A percentile compares a stretch with the other conserved stretches of the same genome.
Evolutionary conservation across 2,329 filamentous ascomycete species (phyloP).

Genomic region (Lachnellula suecica): DNA sequence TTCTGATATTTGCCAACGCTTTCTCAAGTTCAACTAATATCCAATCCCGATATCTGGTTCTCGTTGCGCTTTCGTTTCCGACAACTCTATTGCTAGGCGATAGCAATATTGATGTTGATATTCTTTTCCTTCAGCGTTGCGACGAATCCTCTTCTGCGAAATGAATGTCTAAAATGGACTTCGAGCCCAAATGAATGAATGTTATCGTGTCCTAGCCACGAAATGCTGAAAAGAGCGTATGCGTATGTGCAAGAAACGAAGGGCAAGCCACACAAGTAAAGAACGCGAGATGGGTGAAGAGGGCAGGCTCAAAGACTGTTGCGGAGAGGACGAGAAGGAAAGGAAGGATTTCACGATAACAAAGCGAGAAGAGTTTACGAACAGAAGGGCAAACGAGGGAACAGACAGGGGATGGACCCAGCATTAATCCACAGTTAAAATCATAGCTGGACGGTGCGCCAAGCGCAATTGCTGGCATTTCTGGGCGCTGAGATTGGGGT

Average conservation of each 20-base stretch:
- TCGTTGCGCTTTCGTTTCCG: too few species aligned
- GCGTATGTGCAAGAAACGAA: conserved; percentile 17
- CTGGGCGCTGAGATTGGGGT: conserved; percentile 6
- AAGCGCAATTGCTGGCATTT: background rate
- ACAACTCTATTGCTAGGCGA: background rate
- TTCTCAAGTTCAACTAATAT: background rate
- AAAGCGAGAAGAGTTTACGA: background rate
- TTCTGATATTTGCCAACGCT: background rate
- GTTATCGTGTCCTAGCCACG: conserved; percentile 20
- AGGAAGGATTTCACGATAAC: background rate
- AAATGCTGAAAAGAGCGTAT: conserved; percentile 12
- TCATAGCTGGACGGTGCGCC: background rate
- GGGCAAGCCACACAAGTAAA: conserved; percentile 8
- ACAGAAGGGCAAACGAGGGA: background rate
- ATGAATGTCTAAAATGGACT: conserved; percentile 5
- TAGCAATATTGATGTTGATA: background rate
- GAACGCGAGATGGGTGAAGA: conserved; percentile 1
- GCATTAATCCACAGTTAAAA: background rate
- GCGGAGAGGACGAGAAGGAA: conserved; percentile 71
- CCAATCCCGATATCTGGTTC: background rate
- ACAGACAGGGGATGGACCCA: background rate
- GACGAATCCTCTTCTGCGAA: background rate
- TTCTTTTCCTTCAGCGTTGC: background rate
- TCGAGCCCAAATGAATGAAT: conserved; percentile 15
- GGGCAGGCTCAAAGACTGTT: conserved; percentile 66